Evolutionary conservation across 495 filamentous ascomycete species (phyloP), one percentile per base, ranked within the genome.

Genomic region (Xylaria cubensis): DNA sequence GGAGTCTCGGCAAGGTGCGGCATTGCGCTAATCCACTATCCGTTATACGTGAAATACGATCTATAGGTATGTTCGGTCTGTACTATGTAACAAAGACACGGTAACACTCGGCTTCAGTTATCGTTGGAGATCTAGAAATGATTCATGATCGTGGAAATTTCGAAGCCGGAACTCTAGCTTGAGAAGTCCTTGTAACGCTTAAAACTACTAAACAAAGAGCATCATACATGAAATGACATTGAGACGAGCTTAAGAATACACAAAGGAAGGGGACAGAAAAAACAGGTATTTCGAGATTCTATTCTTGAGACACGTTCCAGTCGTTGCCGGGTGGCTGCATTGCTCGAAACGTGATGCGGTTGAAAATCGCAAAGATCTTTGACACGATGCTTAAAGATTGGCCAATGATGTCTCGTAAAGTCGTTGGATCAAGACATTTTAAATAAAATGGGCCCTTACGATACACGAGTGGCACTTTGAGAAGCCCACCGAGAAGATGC

Each of bases 1-100:
- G 70, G 63, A 72, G 63, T 66, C 63, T 72, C 70, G 70, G 70
- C 50, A 72, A 67, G 13, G 50, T 4, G 53, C 70, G 70, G 70
- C 63, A 71, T 44, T 32, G 39, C 53, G 53, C 39, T 19, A n/a
- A 21, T 61, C 29, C 3, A 53, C 29, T 48, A 17, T 21, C 46
- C 19, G 46, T 41, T 56, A 56, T 56, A 67, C 29, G 19, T 56
- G 50, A 42, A 56, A 56, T 48, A 55, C 26, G 48, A 55, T 67
- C 65, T 34, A 67, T 67, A 50, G n/a, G n/a, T n/a, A 42, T 42
- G 34, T 39, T 61, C 65, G 50, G 10, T 41, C 36, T 12, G 26
- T 29, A 29, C 26, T 29, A 15, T 26, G 36, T 36, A 21, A 67
- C 26, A 12, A 24, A 12, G 21, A 12, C 61, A 19, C n/a, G 39